Evolutionary conservation across 495 filamentous ascomycete genomes (phyloP), one percentile per base, ranked within the genome.

Genomic region (Lepraria neglecta): DNA sequence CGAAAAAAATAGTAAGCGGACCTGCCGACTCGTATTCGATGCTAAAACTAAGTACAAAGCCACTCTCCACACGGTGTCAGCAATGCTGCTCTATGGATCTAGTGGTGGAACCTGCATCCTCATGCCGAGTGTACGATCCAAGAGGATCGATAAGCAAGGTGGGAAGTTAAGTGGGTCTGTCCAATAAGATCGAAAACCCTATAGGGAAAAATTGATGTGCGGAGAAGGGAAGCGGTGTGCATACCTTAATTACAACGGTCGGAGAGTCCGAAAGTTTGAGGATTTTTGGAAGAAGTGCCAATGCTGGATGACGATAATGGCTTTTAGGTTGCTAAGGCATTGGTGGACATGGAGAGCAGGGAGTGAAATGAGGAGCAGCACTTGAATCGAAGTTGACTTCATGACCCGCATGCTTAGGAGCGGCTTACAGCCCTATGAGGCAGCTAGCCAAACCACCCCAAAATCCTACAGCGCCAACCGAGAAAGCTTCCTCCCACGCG

Each of bases 191-290:
- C 31, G 9, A 19, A 54, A 35, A 33, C 51, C 51, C n/a, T 35
- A 33, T 54, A 38, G 51, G 51, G 51, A n/a, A 6, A 12, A 9
- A 54, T 35, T 51, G 12, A n/a, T 21, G 3, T 54, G 28, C 51
- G 51, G 51, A 54, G 28, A 38, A 54, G 30, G 51, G 30, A 33
- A 54, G 51, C n/a, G 31, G 51, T 54, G 51, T 54, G 31, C 51
- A n/a, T 38, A 35, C 6, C 35, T 6, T 12, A 38, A 38, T 10
- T 38, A 7, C 28, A 53, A 53, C 9, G 51, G 51, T 19, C 51
- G 51, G 51, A 6, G 51, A 33, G 10, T 5, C 51, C 51, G 51
- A 35, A 38, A 35, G 30, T 21, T 33, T 54, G 31, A 54, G 35
- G 30, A 35, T 19, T 24, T 35, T 54, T 19, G 15, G 31, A 14